Evolutionary conservation across 306 rosid genomes (phyloP).

Genomic region (Nissolia schottii): DNA sequence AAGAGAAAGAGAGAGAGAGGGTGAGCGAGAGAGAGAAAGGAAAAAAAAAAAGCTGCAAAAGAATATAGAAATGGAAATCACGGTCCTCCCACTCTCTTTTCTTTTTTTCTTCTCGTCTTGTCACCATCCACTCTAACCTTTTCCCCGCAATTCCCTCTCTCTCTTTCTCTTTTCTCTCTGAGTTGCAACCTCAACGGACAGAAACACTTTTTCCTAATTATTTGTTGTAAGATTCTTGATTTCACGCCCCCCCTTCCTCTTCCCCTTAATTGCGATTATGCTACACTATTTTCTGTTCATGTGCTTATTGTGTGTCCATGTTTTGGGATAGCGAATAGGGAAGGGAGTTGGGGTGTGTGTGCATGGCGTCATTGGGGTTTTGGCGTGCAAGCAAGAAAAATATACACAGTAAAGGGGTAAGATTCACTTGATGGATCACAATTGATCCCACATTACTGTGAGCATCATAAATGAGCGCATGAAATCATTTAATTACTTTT

Average conservation of each 20-base stretch:
- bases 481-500: too few relatives aligned
- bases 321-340: background rate
- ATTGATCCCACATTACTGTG: too few relatives aligned
- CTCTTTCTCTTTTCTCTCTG: background rate
- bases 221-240: background rate
- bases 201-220: slow-evolving; percentile 9
- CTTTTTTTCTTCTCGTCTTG: slow-evolving; percentile 58
- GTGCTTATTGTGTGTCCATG: background rate
- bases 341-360: background rate
- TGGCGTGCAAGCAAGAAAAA: slow-evolving; percentile 25
- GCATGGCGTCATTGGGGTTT: background rate
- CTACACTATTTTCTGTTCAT: too few relatives aligned
- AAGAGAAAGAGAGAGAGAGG: slow-evolving; percentile 11
- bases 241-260: background rate
- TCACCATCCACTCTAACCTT: slow-evolving; percentile 61
- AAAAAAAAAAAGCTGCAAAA: slow-evolving; percentile 64
- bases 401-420: background rate
- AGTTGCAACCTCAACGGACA: slow-evolving; percentile 24
- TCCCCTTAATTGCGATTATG: too few relatives aligned
- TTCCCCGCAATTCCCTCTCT: slow-evolving; percentile 72
- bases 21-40: slow-evolving; percentile 14
- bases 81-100: slow-evolving; percentile 69
- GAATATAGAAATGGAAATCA: slow-evolving; percentile 86
- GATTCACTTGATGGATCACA: background rate
- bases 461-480: too few relatives aligned